A percentile compares a stretch with the other conserved stretches of the same genome.
These are phyloP conservation scores for Patellaria atrata DNA, from an alignment of 495 filamentous ascomycete genomes.

Conservation along the genomic window DNA sequence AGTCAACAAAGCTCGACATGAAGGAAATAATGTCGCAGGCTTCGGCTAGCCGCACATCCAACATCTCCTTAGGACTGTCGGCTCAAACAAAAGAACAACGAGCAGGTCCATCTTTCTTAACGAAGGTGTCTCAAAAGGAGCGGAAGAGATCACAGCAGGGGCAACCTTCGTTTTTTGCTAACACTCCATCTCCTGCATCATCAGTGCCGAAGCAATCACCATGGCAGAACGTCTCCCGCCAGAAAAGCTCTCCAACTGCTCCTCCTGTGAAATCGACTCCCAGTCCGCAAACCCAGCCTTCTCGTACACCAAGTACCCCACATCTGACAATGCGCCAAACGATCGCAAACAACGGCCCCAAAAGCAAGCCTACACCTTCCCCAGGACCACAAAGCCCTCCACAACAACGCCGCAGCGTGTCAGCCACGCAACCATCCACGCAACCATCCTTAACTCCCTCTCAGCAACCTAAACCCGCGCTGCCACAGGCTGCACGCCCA, in stretches of 20 bases:
- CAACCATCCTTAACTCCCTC: constrained; percentile 5
- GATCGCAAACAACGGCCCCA: constrained; percentile 34
- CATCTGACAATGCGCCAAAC: constrained; percentile 51
- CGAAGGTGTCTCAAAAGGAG: constrained; percentile 76
- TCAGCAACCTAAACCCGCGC: constrained; percentile 17
- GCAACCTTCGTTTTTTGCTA: constrained; percentile 18
- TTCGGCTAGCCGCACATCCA: constrained; percentile 46
- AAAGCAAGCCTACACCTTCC: constrained; percentile 15
- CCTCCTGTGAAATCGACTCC: constrained; percentile 13
- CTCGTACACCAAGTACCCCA: constrained; percentile 27
- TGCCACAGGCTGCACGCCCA: constrained; percentile 15
- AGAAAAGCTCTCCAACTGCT: constrained; percentile 11
- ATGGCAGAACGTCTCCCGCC: constrained; percentile 44
- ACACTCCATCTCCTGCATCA: constrained; percentile 28
- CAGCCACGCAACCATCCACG: constrained; percentile 4
- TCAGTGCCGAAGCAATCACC: constrained; percentile 51
- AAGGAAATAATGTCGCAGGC: constrained; percentile 76
- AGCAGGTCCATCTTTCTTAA: constrained; percentile 17
- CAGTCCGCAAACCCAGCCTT: constrained; percentile 8
- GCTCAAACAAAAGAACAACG: constrained; percentile 25
- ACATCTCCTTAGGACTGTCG: constrained; percentile 57
- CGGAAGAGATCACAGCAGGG: constrained; percentile 57
- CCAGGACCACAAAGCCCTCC: constrained; percentile 21
- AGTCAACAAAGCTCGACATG: constrained; percentile 53
- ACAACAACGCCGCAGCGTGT: constrained; percentile 12